phyloP scores from a whole-genome alignment of 2,329 filamentous ascomycete genomes.

The Cephalotrichum gorgonifer region DNA sequence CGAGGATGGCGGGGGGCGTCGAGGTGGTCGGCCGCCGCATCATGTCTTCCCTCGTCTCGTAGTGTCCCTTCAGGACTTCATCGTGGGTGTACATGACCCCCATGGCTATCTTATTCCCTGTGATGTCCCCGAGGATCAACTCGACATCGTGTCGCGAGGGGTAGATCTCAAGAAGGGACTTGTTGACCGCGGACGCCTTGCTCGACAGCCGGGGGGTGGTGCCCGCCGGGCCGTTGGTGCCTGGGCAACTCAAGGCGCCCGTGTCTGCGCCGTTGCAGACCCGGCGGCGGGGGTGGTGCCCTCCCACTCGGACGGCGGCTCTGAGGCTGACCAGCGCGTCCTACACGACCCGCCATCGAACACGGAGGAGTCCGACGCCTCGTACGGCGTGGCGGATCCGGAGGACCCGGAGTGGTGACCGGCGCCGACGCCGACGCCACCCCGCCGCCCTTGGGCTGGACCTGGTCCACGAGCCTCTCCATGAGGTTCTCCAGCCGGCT shows the following conservation, averaged over 20 bases:
- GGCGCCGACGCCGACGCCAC: neutral
- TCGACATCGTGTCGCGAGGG: neutral
- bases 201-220: neutral
- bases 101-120: neutral
- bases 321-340: neutral
- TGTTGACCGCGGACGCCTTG: neutral
- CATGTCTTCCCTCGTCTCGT: conserved; percentile 18
- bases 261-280: neutral
- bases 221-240: too few species aligned
- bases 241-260: too few species aligned
- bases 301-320: neutral
- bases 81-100: neutral
- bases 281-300: neutral
- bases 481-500: conserved; percentile 35
- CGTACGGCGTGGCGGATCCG: too few species aligned
- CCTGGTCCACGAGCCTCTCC: conserved; percentile 30
- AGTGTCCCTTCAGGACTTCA: conserved; percentile 12
- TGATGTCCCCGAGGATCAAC: neutral
- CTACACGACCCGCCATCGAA: too few species aligned
- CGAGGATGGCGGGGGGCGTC: conserved; percentile 36
- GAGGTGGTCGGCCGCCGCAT: conserved; percentile 23
- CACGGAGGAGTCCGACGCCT: neutral
- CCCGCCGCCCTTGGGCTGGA: conserved; percentile 7
- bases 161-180: neutral
- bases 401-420: too few species aligned